phyloP scores from a whole-genome alignment of 2,329 filamentous ascomycete genomes.

The Cordyceps cateniannulata region DNA sequence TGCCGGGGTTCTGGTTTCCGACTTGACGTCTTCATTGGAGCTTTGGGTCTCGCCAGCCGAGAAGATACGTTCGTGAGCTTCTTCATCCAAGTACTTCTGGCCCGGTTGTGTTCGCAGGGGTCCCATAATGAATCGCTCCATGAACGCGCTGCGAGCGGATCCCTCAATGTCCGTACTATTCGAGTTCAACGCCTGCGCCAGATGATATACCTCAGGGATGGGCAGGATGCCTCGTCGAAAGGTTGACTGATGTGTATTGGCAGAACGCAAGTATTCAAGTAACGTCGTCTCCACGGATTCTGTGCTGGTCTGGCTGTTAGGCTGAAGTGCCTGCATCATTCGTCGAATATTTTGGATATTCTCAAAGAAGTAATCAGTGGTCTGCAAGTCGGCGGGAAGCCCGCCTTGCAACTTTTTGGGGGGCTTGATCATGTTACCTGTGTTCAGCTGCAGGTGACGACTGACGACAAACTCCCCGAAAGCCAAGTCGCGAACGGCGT shows the following conservation, averaged over 20 bases:
- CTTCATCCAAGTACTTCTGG: constrained; percentile 25
- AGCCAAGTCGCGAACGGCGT: constrained; percentile 32
- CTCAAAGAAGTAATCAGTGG: constrained; percentile 35
- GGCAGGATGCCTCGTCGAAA: constrained; percentile 31
- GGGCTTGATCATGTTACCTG: constrained; percentile 16
- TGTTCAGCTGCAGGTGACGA: constrained; percentile 27
- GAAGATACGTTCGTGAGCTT: constrained; percentile 19
- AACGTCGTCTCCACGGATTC: background rate
- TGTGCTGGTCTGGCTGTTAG: constrained; percentile 3
- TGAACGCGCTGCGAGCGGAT: constrained; percentile 21
- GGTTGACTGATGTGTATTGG: constrained; percentile 22
- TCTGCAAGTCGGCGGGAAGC: constrained; percentile 21
- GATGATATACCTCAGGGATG: constrained; percentile 32
- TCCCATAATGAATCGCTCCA: constrained; percentile 27
- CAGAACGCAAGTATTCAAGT: constrained; percentile 18
- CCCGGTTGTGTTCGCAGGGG: constrained; percentile 26
- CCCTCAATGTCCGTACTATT: constrained; percentile 18
- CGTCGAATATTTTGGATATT: constrained; percentile 41
- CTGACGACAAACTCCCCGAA: constrained; percentile 35
- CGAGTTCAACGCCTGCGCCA: constrained; percentile 27
- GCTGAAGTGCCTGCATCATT: constrained; percentile 37
- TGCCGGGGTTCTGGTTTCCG: constrained; percentile 19
- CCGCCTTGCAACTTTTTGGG: background rate
- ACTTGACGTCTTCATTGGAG: constrained; percentile 23
- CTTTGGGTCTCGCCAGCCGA: constrained; percentile 22